Evolutionary conservation across 129 eudicot species (phyloP).

Genomic region (Tagetes patula): DNA sequence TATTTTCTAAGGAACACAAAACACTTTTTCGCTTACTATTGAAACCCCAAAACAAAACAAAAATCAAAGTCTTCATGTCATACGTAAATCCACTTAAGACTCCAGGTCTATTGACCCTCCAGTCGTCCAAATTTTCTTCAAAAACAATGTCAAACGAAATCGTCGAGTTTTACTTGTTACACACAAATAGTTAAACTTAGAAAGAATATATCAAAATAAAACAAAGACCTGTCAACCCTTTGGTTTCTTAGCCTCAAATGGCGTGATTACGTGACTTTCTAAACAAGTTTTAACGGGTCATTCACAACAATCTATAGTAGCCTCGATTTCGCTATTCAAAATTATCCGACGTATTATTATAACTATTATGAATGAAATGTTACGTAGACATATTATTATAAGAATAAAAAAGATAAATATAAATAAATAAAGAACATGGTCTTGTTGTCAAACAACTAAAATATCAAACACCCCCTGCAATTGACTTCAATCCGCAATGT

Average conservation of each 20-base stretch:
- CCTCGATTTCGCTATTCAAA: no score
- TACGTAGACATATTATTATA: no score
- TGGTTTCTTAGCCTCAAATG: no score
- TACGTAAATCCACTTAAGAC: neutral
- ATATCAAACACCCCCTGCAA: neutral
- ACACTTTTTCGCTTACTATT: no score
- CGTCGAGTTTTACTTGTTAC: neutral
- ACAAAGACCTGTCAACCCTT: no score
- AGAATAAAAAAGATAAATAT: no score
- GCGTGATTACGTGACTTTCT: no score
- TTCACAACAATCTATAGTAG: no score
- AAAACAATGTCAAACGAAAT: no score
- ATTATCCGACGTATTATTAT: no score
- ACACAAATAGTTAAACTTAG: neutral
- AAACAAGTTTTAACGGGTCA: no score
- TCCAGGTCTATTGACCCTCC: neutral
- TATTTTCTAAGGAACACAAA: neutral
- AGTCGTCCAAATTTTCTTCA: neutral
- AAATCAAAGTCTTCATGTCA: neutral
- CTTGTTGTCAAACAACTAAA: slow-evolving; percentile 13
- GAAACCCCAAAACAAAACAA: neutral
- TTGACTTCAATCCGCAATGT: neutral
- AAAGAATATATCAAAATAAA: neutral
- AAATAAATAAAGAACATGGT: slow-evolving; percentile 1
- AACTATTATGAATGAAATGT: no score